Evolutionary conservation across 306 rosid genomes (phyloP), one percentile per base, ranked within the genome.

Genomic region (Trifolium fragiferum): DNA sequence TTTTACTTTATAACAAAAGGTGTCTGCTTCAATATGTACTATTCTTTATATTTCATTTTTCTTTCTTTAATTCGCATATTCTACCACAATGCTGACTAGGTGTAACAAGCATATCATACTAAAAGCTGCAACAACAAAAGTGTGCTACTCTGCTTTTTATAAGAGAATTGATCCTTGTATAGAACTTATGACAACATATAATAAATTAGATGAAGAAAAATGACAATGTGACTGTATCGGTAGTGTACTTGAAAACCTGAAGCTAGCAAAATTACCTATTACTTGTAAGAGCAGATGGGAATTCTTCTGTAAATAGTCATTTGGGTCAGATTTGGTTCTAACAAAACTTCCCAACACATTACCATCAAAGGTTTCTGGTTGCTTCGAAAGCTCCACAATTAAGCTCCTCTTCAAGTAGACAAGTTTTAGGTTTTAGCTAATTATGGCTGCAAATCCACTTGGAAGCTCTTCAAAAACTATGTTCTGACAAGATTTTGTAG

Each of bases 291-390:
- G 90, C 83, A 82, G 84, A 84, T 82, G 80, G 33, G 90, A 78
- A 60, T 89, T 89, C 70, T 81, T 85, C 82, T 86, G 96, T 21
- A 80, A 77, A 70, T 83, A 86, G 84, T 92, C 97, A 78, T 83
- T 73, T 7, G 89, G 91, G 71, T 92, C 91, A 41, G 85, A 72
- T 71, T 85, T 92, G 54, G 85, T 77, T 82, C 97, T 83, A 25
- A 92, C 85, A 68, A 85, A 88, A 83, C 96, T 70, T 67, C 96
- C 97, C 66, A 80, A 70, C 19, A 92, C 87, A 82, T 92, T 92
- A 20, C 47, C 62, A 25, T 79, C 86, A 81, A 85, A 88, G 67
- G 67, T 82, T 60, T 86, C 89, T 1, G 84, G 88, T 44, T 82
- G 67, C 82, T 81, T 85, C 66, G 72, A 69, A 57, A 92, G 78